Evolutionary conservation across 2,329 filamentous ascomycete genomes (phyloP).

Genomic region (Fusarium goolgardi): DNA sequence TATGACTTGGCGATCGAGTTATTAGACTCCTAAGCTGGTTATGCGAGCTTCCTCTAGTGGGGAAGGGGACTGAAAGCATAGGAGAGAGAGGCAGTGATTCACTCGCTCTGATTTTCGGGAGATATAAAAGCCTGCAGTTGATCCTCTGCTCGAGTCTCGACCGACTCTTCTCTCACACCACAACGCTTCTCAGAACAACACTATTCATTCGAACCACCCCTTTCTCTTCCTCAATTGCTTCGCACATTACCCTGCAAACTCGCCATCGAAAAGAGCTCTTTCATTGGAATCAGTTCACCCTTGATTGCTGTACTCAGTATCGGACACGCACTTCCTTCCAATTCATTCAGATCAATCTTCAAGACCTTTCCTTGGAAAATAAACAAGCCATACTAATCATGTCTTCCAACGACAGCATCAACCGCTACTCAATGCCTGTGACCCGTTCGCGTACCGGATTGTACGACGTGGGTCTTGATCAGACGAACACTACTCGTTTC

Average conservation of each 20-base stretch:
- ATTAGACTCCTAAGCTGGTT: background rate
- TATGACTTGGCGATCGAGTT: background rate
- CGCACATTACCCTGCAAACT: background rate
- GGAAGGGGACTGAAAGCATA: background rate
- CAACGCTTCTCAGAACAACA: conserved; percentile 2
- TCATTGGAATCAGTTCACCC: background rate
- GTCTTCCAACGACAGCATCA: conserved; percentile 66
- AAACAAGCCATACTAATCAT: conserved; percentile 37
- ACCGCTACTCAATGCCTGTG: conserved; percentile 95
- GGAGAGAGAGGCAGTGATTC: conserved; percentile 27
- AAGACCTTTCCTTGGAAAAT: background rate
- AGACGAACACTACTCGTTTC: conserved; percentile 86
- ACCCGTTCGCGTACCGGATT: conserved; percentile 75
- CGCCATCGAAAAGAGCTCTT: background rate
- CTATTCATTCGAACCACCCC: background rate
- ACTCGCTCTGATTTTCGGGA: conserved; percentile 3
- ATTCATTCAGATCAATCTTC: conserved; percentile 1
- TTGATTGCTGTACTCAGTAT: conserved; percentile 3
- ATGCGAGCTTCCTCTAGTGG: conserved; percentile 21
- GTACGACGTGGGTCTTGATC: conserved; percentile 78
- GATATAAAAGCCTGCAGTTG: conserved; percentile 32
- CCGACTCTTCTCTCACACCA: conserved; percentile 5
- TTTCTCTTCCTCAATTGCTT: background rate
- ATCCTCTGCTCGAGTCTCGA: background rate
- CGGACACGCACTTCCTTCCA: conserved; percentile 3